phyloP scores from a whole-genome alignment of 2,329 filamentous ascomycete genomes.

The Periconia macrospinosa region DNA sequence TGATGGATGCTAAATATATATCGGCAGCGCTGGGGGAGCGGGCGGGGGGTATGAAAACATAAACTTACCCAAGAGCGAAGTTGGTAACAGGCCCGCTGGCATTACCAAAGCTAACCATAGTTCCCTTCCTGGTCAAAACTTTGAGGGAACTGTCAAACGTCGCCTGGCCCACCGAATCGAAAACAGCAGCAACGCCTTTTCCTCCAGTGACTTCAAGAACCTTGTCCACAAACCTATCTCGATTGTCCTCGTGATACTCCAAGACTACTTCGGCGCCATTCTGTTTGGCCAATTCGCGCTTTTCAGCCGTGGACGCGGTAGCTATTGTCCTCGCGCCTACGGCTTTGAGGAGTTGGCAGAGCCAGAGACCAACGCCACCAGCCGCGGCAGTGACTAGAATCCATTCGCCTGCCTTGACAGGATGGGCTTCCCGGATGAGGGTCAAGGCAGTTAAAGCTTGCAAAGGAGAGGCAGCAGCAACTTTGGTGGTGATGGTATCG shows the following conservation, averaged over 20 bases:
- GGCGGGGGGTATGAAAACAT: slow-evolving; percentile 8
- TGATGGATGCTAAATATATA: not conserved
- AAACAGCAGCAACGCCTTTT: slow-evolving; percentile 74
- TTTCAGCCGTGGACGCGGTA: slow-evolving; percentile 73
- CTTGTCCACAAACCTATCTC: slow-evolving; percentile 43
- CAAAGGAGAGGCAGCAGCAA: slow-evolving; percentile 70
- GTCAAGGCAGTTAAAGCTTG: slow-evolving; percentile 84
- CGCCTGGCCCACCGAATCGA: slow-evolving; percentile 81
- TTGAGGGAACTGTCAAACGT: slow-evolving; percentile 82
- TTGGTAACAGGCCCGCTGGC: slow-evolving; percentile 79
- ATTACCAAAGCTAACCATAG: slow-evolving; percentile 78
- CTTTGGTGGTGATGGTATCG: slow-evolving; percentile 59
- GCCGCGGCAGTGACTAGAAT: slow-evolving; percentile 83
- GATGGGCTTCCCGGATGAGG: slow-evolving; percentile 71
- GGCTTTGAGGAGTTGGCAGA: slow-evolving; percentile 72
- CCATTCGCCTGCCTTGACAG: slow-evolving; percentile 76
- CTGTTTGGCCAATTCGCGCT: slow-evolving; percentile 68
- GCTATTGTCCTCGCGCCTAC: slow-evolving; percentile 79
- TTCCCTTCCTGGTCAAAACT: slow-evolving; percentile 75
- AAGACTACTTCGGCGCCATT: slow-evolving; percentile 74
- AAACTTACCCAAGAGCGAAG: slow-evolving; percentile 61
- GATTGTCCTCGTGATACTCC: slow-evolving; percentile 64
- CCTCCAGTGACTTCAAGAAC: slow-evolving; percentile 72
- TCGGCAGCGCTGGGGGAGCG: not conserved
- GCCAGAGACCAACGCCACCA: slow-evolving; percentile 71